Conservation (phyloP, 1,284 basidiomycete genomes). For the Cutaneotrichosporon mucoides region DNA sequence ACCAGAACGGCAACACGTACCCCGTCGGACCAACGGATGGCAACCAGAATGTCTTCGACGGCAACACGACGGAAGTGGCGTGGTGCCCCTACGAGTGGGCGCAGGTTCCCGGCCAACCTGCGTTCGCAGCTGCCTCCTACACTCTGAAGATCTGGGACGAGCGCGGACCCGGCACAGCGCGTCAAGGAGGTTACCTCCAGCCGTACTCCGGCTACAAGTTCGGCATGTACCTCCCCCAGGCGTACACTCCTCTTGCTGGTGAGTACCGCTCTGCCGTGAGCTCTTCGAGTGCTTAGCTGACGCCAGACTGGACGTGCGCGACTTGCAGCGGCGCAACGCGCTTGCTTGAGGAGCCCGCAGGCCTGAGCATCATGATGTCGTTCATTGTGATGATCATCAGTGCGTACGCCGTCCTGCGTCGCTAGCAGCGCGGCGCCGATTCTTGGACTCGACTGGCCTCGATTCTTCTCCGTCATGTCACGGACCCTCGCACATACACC, state of each 20-base stretch:
- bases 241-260: conserved; percentile 59
- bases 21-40: conserved; percentile 71
- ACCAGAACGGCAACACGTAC: conserved; percentile 77
- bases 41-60: conserved; percentile 57
- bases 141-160: conserved; percentile 75
- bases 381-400: conserved; percentile 68
- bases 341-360: conserved; percentile 57
- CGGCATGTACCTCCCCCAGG: conserved; percentile 75
- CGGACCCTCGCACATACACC: neutral
- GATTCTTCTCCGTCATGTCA: neutral
- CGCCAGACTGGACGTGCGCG: conserved; percentile 62
- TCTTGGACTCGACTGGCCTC: neutral
- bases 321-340: conserved; percentile 59
- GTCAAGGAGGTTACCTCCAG: conserved; percentile 62
- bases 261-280: neutral
- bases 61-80: conserved; percentile 63
- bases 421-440: neutral
- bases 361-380: conserved; percentile 63
- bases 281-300: neutral
- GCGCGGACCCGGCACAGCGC: conserved; percentile 61
- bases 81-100: conserved; percentile 82
- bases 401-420: conserved; percentile 61
- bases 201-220: conserved; percentile 70
- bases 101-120: conserved; percentile 58
- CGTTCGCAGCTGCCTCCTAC: conserved; percentile 69